Evolutionary conservation across 2,329 filamentous ascomycete species (phyloP).

Genomic region (Esteya vermicola): DNA sequence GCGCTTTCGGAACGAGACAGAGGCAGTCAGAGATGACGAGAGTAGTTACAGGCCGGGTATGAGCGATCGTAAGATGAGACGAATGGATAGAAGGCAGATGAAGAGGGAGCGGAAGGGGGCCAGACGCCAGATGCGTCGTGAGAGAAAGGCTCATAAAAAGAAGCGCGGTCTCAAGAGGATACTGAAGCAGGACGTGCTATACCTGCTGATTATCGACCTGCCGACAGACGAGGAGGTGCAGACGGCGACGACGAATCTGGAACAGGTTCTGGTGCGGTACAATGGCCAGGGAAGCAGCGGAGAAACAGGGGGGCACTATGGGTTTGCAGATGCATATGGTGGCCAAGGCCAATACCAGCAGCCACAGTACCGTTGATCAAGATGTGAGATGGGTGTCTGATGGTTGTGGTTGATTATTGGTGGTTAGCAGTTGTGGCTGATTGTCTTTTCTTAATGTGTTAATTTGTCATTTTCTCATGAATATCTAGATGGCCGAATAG

Average conservation of each 20-base stretch:
- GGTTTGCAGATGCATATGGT: background rate
- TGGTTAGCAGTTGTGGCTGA: no score
- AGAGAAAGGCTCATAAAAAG: background rate
- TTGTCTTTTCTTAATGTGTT: no score
- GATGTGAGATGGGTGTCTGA: no score
- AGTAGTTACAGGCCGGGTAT: no score
- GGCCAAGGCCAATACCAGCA: no score
- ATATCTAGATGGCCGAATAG: no score
- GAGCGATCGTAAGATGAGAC: no score
- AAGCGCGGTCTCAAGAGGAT: background rate
- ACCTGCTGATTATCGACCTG: slow-evolving; percentile 36
- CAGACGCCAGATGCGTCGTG: background rate
- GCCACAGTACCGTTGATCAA: no score
- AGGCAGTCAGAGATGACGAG: background rate
- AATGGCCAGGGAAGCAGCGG: no score
- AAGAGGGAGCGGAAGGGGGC: background rate
- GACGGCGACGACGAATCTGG: slow-evolving; percentile 8
- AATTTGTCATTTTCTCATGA: background rate
- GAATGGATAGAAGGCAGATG: background rate
- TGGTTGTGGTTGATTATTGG: no score
- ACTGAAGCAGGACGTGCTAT: slow-evolving; percentile 28
- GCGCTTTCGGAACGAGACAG: slow-evolving; percentile 1
- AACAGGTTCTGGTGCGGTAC: slow-evolving; percentile 1
- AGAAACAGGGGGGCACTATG: background rate
- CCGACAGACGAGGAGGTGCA: slow-evolving; percentile 27